Conservation (phyloP, 805 yeast genomes). For the Yarrowia sp. region DNA sequence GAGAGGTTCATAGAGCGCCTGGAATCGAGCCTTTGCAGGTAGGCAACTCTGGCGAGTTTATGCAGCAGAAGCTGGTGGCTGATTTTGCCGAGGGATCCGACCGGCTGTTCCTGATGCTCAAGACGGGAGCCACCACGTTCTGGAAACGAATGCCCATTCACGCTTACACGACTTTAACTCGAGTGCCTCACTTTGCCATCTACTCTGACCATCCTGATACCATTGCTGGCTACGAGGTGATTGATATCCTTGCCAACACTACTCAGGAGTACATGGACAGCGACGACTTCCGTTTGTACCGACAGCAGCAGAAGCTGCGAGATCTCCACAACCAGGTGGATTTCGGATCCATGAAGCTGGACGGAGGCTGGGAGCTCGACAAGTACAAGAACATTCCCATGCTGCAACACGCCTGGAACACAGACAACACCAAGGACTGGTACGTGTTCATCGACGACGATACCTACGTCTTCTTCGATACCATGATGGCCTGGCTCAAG, state of each 20-base stretch:
- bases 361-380: conserved; percentile 51
- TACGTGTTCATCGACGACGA: conserved; percentile 51
- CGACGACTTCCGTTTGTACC: conserved; percentile 45
- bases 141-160: conserved; percentile 52
- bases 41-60: conserved; percentile 14
- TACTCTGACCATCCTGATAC: conserved; percentile 50
- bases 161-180: conserved; percentile 48
- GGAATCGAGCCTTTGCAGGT: conserved; percentile 26
- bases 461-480: conserved; percentile 47
- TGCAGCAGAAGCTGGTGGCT: conserved; percentile 45
- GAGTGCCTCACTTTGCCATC: conserved; percentile 48
- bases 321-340: conserved; percentile 45
- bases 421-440: conserved; percentile 49
- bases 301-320: conserved; percentile 44
- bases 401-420: conserved; percentile 49
- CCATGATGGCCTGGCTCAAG: conserved; percentile 44
- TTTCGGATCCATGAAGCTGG: conserved; percentile 39
- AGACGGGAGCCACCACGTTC: conserved; percentile 50
- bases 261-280: conserved; percentile 42
- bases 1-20: conserved; percentile 17
- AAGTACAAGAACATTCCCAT: conserved; percentile 52
- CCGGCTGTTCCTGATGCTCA: conserved; percentile 49
- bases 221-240: conserved; percentile 49
- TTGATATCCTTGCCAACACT: conserved; percentile 47
- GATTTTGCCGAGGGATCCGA: conserved; percentile 45